phyloP scores from a whole-genome alignment of 1,284 basidiomycete species.

The Stygiomarasmius scandens region DNA sequence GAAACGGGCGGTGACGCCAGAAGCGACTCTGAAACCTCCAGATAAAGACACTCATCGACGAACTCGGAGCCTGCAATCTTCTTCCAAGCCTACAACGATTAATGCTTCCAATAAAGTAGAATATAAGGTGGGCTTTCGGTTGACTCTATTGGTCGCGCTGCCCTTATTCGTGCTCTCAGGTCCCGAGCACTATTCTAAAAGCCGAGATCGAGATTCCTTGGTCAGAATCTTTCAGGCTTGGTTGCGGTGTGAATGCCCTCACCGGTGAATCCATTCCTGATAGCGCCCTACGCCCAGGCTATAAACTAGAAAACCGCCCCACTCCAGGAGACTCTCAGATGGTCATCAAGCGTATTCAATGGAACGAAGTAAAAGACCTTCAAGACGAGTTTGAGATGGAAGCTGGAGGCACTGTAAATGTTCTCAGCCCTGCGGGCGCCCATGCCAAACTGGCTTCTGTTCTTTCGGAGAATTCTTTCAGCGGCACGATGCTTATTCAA shows the following conservation, averaged over 20 bases:
- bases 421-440: conserved; percentile 8
- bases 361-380: conserved; percentile 16
- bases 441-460: conserved; percentile 19
- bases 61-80: conserved; percentile 3
- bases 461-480: conserved; percentile 15
- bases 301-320: neutral
- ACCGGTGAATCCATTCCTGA: conserved; percentile 21
- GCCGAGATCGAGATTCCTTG: conserved; percentile 21
- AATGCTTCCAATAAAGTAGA: neutral
- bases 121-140: neutral
- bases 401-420: conserved; percentile 20
- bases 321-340: neutral
- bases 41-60: conserved; percentile 7
- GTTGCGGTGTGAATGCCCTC: conserved; percentile 22
- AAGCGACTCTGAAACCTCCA: conserved; percentile 8
- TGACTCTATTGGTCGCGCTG: neutral
- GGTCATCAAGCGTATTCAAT: conserved; percentile 12
- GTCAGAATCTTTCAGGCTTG: conserved; percentile 17
- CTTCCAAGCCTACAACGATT: neutral
- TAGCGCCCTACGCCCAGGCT: conserved; percentile 16
- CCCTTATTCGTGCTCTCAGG: no score
- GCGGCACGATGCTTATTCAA: conserved; percentile 20
- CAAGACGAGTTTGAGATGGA: conserved; percentile 19
- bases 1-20: neutral
- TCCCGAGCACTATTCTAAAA: conserved; percentile 10